Percentiles rank a stretch among this genome's conserved stretches.
Conservation (phyloP, 176 grass and related monocot genomes). For the Oryza meyeriana region DNA sequence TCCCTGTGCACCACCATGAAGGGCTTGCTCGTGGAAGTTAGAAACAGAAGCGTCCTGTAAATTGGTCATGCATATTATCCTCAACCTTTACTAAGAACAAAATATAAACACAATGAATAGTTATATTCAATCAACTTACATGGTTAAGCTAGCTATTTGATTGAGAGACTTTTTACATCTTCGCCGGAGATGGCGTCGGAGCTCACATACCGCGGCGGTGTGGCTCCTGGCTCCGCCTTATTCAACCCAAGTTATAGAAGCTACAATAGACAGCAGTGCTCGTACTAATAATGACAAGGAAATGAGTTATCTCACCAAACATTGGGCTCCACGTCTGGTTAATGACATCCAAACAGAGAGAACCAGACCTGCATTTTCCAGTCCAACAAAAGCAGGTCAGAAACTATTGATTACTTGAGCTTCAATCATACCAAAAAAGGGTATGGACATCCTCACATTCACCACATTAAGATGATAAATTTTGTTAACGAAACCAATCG, state of each 20-base stretch:
- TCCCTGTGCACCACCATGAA: too few relatives aligned
- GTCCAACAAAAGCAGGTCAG: slow-evolving; percentile 11
- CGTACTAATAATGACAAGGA: background rate
- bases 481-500: slow-evolving; percentile 93
- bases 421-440: background rate
- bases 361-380: slow-evolving; percentile 78
- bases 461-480: slow-evolving; percentile 97
- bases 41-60: too few relatives aligned
- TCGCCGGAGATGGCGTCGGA: slow-evolving; percentile 65
- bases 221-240: slow-evolving; percentile 15
- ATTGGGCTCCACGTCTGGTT: slow-evolving; percentile 99
- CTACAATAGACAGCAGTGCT: background rate
- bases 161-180: too few relatives aligned
- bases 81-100: too few relatives aligned
- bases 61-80: too few relatives aligned
- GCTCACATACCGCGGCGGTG: slow-evolving; percentile 60
- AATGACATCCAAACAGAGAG: slow-evolving; percentile 98
- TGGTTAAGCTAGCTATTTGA: too few relatives aligned
- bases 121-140: slow-evolving; percentile 37
- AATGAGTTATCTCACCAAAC: slow-evolving; percentile 66
- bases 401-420: background rate
- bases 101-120: too few relatives aligned
- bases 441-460: slow-evolving; percentile 61
- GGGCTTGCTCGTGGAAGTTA: too few relatives aligned
- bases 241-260: background rate